These are phyloP conservation scores for Dendrocalamus sinicus DNA, from an alignment of 176 grass and related monocot species.

Conservation along the genomic window DNA sequence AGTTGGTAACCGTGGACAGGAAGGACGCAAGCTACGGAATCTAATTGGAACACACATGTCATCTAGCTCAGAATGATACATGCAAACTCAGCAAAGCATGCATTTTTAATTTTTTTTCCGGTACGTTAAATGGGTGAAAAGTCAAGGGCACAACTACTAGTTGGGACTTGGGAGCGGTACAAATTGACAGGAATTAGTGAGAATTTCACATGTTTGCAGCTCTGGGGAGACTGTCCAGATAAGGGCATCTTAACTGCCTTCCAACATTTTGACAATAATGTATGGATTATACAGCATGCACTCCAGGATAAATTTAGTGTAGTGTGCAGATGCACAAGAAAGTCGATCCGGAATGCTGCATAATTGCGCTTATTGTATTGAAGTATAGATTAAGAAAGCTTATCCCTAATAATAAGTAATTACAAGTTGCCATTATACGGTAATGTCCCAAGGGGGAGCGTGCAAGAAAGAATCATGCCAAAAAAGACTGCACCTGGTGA, in stretches of 20 bases:
- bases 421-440: slow-evolving; percentile 11
- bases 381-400: slow-evolving; percentile 22
- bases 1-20: slow-evolving; percentile 39
- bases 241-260: slow-evolving; percentile 57
- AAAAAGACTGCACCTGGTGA: slow-evolving; percentile 6
- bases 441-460: slow-evolving; percentile 24
- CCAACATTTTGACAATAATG: slow-evolving; percentile 38
- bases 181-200: slow-evolving; percentile 34
- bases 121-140: not conserved
- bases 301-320: slow-evolving; percentile 14
- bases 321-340: slow-evolving; percentile 31
- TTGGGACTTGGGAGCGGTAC: slow-evolving; percentile 22
- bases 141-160: slow-evolving; percentile 9
- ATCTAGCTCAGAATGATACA: slow-evolving; percentile 36
- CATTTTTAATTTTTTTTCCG: not conserved
- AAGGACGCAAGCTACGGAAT: slow-evolving; percentile 28
- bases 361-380: slow-evolving; percentile 29
- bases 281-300: slow-evolving; percentile 26
- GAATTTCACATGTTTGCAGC: slow-evolving; percentile 38
- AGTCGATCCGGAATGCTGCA: slow-evolving; percentile 20
- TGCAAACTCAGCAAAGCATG: slow-evolving; percentile 38
- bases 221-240: slow-evolving; percentile 43
- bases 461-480: slow-evolving; percentile 36
- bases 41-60: slow-evolving; percentile 45
- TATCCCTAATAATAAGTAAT: slow-evolving; percentile 24